phyloP scores from a whole-genome alignment of 106 monocot genomes.

The Platanthera guangdongensis region DNA sequence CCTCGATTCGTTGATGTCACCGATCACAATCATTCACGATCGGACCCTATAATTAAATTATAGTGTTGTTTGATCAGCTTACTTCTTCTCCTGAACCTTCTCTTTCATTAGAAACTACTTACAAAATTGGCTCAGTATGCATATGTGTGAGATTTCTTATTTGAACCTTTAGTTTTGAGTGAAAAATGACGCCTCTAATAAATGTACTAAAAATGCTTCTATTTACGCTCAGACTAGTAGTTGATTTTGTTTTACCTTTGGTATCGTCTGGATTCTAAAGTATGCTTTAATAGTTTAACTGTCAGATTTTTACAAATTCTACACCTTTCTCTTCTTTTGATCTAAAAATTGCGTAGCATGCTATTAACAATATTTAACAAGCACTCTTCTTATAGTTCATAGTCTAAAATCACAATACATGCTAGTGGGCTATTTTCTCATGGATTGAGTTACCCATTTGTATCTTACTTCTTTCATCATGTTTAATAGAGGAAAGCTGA shows the following conservation, averaged over 20 bases:
- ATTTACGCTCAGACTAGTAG: neutral
- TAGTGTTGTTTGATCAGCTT: neutral
- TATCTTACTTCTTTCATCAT: constrained; percentile 4
- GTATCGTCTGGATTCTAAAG: neutral
- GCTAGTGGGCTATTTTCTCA: neutral
- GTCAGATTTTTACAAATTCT: neutral
- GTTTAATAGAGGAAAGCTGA: constrained; percentile 51
- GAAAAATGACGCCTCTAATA: neutral
- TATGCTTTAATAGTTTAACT: neutral
- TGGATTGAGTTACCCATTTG: neutral
- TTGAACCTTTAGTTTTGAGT: neutral
- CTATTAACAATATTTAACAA: neutral
- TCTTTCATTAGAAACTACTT: neutral
- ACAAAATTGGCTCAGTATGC: neutral
- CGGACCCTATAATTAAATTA: too few species aligned
- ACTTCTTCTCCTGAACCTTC: neutral
- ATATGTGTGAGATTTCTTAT: neutral
- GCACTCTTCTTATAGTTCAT: neutral
- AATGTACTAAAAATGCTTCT: neutral
- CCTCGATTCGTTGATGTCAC: too few species aligned
- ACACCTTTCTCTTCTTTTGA: neutral
- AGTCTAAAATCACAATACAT: neutral
- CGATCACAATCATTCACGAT: too few species aligned
- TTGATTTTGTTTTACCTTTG: neutral
- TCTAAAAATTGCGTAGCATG: neutral